Evolutionary conservation across 768 basidiomycete genomes (phyloP), one percentile per base, ranked within the genome.

Genomic region (Glaciozyma martinii): DNA sequence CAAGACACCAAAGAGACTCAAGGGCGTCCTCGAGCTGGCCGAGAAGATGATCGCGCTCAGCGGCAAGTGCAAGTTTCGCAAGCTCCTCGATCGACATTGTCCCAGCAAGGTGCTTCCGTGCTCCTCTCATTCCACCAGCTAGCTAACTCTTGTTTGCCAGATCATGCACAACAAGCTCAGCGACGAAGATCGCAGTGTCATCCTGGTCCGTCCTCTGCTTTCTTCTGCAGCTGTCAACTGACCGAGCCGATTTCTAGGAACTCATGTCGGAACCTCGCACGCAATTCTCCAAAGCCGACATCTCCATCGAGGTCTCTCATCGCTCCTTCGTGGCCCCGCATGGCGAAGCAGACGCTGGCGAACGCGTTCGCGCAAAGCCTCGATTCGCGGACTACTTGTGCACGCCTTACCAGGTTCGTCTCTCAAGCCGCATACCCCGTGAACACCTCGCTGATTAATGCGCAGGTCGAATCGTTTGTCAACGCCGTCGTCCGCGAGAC

Each of bases 1-100:
- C 71, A 87, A 85, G 76, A 91, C 90, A 16, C 90, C 90, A 0
- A 84, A 84, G 73, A 79, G 89, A 42, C 71, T 93, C 61, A 86
- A 82, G 71, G 77, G 79, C 0, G 76, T 80, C 10, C 72, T 90
- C 1, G 73, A 75, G 4, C 67, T 85, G 2, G 71, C 87, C 5
- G 84, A 86, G 65, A 82, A 82, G 63, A 72, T 90, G 75, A 76
- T 89, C 15, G 81, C 82, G 79, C 80, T 83, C 42, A 88, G 91
- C 71, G 75, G 79, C 0, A 86, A 83, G 71, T 89, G 87, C 70
- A 81, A 81, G 19, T 90, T 90, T 71, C 81, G 82, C 55, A 62
- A 62, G 79, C 81, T 90, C 40, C 77, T 84, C 33, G 81, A 86
- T 64, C 75, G 80, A 32, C 75, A 80, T n/a, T 93, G 91, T 72